Evolutionary conservation across 2,329 filamentous ascomycete genomes (phyloP), one percentile per base, ranked within the genome.

Genomic region (Rutstroemia sp.): DNA sequence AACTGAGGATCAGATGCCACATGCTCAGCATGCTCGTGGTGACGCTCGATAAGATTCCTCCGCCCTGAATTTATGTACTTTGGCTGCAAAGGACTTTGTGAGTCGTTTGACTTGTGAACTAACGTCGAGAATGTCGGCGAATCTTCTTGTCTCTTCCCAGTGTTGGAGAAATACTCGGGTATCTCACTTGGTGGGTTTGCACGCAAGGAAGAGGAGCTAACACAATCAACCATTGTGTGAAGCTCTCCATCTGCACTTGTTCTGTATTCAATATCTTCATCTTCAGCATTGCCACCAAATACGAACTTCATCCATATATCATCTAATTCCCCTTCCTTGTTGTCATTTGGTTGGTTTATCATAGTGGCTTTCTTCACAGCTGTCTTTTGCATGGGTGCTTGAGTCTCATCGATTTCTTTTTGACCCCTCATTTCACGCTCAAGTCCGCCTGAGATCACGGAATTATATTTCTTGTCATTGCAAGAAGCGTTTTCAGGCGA

Each of bases 251-350:
- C 21, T 19, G 1, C 21, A 23, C 9, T 8, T 17, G 19, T 41
- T 34, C 14, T n/a, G 1, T 10, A 4, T 37, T 19, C 0, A 0
- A 19, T 3, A 2, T 27, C 37, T 19, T 27, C 50, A 2, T 54
- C 25, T 48, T 48, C 38, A 25, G 25, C 21, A 9, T 12, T 17
- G 7, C 48, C 37, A 12, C 46, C 50, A 19, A 57, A 54, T 17
- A 57, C 45, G 44, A 57, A 57, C 5, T 49, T 57, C 50, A 53
- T 57, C 55, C 55, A 57, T 6, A 57, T 45, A 7, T 57, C 37
- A 4, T 54, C 45, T 34, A 10, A 34, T 30, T 54, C 37, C 30
- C 34, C 9, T 9, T 53, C 25, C 8, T 25, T 30, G 5, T 34
- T 14, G 7, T 16, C 2, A 41, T 5, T 6, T 27, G 9, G 30